Conservation (phyloP, 2,329 filamentous ascomycete genomes). For the Diaporthe citrichinensis region DNA sequence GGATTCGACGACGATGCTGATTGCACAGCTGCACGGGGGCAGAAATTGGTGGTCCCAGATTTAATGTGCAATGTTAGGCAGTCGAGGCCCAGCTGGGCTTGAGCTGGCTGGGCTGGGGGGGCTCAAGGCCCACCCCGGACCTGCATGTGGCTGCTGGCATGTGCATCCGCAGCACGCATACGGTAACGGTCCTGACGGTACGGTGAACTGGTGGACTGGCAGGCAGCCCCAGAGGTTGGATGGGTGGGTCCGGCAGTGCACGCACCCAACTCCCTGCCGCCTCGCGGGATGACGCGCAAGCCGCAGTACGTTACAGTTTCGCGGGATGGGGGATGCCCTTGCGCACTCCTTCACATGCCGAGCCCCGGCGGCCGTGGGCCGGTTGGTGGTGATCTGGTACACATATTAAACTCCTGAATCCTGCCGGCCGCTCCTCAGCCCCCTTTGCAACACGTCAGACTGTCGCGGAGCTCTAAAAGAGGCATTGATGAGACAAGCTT, state of each 20-base stretch:
- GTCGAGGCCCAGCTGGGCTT: slow-evolving; percentile 14
- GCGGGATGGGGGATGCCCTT: not conserved
- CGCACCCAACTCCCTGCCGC: not conserved
- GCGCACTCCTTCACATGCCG: slow-evolving; percentile 15
- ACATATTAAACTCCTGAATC: slow-evolving; percentile 16
- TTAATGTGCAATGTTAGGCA: slow-evolving; percentile 10
- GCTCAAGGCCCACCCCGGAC: not conserved
- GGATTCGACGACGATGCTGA: slow-evolving; percentile 24
- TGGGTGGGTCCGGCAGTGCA: slow-evolving; percentile 28
- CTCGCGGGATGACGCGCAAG: slow-evolving; percentile 28
- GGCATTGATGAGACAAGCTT: not conserved
- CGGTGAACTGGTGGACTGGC: not conserved
- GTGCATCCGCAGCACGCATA: not conserved
- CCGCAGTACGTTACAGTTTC: not conserved
- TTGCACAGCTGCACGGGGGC: slow-evolving; percentile 4
- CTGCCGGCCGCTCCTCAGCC: slow-evolving; percentile 5
- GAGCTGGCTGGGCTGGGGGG: not conserved
- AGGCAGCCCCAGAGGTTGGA: not conserved
- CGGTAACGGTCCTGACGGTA: not conserved
- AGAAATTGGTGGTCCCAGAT: slow-evolving; percentile 31
- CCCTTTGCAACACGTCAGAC: not conserved
- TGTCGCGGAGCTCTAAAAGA: not conserved
- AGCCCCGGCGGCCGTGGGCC: slow-evolving; percentile 13
- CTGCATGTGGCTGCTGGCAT: slow-evolving; percentile 27
- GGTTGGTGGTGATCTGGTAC: not conserved